Conservation (phyloP, 2,329 filamentous ascomycete genomes). For the Albophoma yamanashiensis region DNA sequence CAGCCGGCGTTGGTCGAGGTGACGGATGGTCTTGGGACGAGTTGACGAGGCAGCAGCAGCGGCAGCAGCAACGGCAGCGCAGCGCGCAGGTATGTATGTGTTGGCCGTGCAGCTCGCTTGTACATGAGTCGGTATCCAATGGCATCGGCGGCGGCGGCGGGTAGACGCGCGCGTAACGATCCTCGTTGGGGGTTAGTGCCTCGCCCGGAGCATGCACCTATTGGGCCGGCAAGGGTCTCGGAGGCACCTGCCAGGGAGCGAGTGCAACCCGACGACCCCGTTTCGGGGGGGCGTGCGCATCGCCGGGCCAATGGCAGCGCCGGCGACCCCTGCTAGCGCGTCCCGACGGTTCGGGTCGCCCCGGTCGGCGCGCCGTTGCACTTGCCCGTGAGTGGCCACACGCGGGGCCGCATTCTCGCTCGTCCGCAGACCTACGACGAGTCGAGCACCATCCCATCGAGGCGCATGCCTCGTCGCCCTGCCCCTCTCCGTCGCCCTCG, state of each 20-base stretch:
- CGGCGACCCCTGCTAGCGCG: slow-evolving; percentile 17
- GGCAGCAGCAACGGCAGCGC: too few relatives aligned
- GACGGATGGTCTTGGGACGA: neutral
- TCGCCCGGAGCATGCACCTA: slow-evolving; percentile 13
- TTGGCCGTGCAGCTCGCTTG: slow-evolving; percentile 20
- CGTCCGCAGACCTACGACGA: neutral
- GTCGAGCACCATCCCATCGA: neutral
- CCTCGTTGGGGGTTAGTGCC: slow-evolving; percentile 7
- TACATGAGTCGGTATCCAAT: slow-evolving; percentile 19
- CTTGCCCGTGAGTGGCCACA: slow-evolving; percentile 1
- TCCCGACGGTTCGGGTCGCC: slow-evolving; percentile 24
- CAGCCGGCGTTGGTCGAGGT: neutral
- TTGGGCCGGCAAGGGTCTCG: slow-evolving; percentile 10
- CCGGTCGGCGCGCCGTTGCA: slow-evolving; percentile 7
- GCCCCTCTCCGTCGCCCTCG: neutral
- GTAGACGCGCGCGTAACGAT: slow-evolving; percentile 20
- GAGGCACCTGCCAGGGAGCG: neutral
- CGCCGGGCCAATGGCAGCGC: slow-evolving; percentile 9
- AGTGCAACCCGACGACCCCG: neutral
- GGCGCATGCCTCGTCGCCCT: neutral
- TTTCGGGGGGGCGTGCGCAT: slow-evolving; percentile 6
- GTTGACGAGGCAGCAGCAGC: neutral
- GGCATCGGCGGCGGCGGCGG: slow-evolving; percentile 7
- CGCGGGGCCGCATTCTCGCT: neutral
- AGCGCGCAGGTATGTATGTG: too few relatives aligned